phyloP scores from a whole-genome alignment of 768 basidiomycete species.

The Leccinum variicolor region DNA sequence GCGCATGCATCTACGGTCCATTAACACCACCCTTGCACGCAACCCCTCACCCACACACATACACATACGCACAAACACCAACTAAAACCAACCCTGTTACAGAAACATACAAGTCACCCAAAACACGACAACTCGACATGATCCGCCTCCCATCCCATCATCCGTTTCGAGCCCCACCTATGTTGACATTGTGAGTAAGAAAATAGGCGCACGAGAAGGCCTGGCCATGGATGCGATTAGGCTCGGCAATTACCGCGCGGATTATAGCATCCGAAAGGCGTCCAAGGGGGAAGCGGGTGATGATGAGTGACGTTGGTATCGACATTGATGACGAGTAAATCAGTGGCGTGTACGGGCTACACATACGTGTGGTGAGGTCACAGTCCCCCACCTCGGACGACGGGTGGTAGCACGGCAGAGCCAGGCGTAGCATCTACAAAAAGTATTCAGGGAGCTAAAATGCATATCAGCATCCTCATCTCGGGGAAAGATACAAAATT shows the following conservation, averaged over 20 bases:
- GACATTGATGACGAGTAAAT: slow-evolving; percentile 4
- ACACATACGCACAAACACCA: not conserved
- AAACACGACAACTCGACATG: slow-evolving; percentile 3
- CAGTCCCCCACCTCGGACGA: slow-evolving; percentile 5
- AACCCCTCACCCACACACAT: not conserved
- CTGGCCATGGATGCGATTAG: not conserved
- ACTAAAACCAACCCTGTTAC: not conserved
- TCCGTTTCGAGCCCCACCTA: slow-evolving; percentile 1
- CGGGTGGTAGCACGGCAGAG: not conserved
- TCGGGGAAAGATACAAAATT: not conserved
- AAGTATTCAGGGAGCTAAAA: slow-evolving; percentile 82
- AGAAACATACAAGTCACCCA: not conserved
- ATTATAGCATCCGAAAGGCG: slow-evolving; percentile 5
- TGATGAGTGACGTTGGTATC: not conserved
- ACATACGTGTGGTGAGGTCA: slow-evolving; percentile 2
- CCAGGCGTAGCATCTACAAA: slow-evolving; percentile 32
- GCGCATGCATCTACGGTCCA: not conserved
- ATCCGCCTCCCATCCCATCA: slow-evolving; percentile 2
- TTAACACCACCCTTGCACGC: not conserved
- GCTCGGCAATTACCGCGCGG: not conserved
- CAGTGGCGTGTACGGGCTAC: not conserved
- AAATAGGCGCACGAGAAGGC: not conserved
- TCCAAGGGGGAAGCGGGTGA: not conserved
- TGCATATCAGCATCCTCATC: not conserved
- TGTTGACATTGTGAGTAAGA: not conserved